Conservation (phyloP, 345 rosid genomes). For the Eucalyptus grandis region DNA sequence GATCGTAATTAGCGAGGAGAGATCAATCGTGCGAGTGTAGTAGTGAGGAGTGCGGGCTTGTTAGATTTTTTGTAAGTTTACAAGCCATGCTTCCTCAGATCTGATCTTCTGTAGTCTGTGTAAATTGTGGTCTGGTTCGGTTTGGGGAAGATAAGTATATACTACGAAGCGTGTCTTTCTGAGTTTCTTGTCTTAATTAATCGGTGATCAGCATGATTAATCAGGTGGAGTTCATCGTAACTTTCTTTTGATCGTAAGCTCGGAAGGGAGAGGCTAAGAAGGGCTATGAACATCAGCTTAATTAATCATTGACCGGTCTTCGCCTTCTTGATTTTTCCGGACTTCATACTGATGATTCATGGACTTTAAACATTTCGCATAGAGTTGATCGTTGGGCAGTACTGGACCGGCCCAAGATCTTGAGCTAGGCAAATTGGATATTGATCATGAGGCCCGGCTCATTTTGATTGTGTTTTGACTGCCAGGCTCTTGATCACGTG, state of each 20-base stretch:
- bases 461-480: background rate
- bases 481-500: background rate
- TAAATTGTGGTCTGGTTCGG: background rate
- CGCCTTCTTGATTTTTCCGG: background rate
- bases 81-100: background rate
- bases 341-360: background rate
- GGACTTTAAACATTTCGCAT: background rate
- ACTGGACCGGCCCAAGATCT: background rate
- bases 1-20: background rate
- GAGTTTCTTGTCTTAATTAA: background rate
- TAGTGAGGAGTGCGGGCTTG: background rate
- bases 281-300: background rate
- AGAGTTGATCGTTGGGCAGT: background rate
- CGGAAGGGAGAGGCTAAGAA: background rate
- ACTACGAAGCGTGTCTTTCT: background rate
- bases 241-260: background rate
- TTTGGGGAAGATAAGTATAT: background rate
- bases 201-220: background rate
- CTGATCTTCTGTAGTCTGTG: background rate
- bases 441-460: background rate
- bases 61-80: background rate
- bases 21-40: background rate
- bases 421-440: background rate
- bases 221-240: background rate
- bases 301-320: background rate